Conservation (phyloP, 1,284 basidiomycete genomes). For the Sanghuangporus weigelae region DNA sequence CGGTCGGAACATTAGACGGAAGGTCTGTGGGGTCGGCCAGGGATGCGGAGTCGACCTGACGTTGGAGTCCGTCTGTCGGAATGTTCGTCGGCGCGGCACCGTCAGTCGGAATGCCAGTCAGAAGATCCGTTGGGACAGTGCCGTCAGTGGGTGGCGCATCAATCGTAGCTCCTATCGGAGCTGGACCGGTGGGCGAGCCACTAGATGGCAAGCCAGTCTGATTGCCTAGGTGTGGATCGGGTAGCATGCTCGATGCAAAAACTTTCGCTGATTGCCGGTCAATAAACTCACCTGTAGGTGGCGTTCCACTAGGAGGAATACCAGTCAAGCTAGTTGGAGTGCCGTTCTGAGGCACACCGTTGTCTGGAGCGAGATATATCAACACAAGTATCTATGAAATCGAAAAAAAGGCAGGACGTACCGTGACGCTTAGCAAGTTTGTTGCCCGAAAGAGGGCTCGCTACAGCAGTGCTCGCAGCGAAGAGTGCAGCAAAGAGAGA, state of each 20-base stretch:
- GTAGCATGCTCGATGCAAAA: no score
- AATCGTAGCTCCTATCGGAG: neutral
- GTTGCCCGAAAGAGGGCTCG: neutral
- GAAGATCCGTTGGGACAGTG: neutral
- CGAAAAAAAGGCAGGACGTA: neutral
- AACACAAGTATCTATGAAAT: neutral
- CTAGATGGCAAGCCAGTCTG: neutral
- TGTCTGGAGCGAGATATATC: neutral
- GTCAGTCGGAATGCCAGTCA: neutral
- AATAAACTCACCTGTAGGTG: neutral
- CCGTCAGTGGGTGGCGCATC: neutral
- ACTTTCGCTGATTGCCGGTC: neutral
- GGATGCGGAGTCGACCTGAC: neutral
- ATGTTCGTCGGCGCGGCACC: neutral
- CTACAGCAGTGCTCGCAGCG: neutral
- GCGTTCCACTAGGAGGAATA: neutral
- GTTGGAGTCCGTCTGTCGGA: neutral
- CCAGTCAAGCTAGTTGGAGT: neutral
- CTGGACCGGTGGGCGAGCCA: neutral
- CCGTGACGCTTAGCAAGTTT: neutral
- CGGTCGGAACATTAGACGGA: neutral
- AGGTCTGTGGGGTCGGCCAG: neutral
- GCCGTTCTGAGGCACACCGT: neutral
- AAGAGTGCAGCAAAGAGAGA: neutral
- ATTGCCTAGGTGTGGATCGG: no score